Evolutionary conservation across 225 moss, liverwort and hornwort species (phyloP), one percentile per base, ranked within the genome.

Genomic region (Sphagnum tenellum): DNA sequence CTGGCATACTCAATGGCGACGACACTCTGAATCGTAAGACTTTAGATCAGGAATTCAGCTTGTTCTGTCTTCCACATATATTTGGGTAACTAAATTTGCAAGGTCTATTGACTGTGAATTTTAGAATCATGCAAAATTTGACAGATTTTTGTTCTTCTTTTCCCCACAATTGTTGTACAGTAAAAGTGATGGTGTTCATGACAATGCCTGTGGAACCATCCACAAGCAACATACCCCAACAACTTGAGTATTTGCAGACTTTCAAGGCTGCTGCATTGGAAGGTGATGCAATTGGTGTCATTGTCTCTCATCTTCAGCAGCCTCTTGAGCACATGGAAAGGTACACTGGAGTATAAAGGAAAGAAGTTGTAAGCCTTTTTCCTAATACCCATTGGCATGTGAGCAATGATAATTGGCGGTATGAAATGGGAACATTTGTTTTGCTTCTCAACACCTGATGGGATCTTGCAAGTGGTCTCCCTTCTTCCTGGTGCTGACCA

Each of bases 121-220:
- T 64, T 47, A 48, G 11, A 2, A 12, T 47, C 63, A 50, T 63
- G 57, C 55, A 1, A 49, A 4, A 13, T 55, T 49, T 0, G 4
- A 29, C 3, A 55, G 8, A 5, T 44, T 50, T 12, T 48, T 4
- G 49, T 53, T 29, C 29, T 29, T 29, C 29, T 29, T 29, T 29
- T 29, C 29, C 29, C 29, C 29, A 29, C 0, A 29, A 29, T 45
- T 8, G 11, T 4, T 50, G 29, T 78, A 67, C 93, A 93, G 98
- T 93, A 81, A 98, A 93, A 75, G 86, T 93, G 13, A 73, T 98
- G 78, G 98, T 93, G 13, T 98, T 93, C 64, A 63, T 98, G 72
- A 98, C 93, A 3, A 93, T 98, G 98, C 93, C 98, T 29, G 72
- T 90, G 58, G 90, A 89, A 48, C 62, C 86, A 12, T 71, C 86